Conservation (phyloP, 352 stramenopile genomes). For the Pythium biforme region DNA sequence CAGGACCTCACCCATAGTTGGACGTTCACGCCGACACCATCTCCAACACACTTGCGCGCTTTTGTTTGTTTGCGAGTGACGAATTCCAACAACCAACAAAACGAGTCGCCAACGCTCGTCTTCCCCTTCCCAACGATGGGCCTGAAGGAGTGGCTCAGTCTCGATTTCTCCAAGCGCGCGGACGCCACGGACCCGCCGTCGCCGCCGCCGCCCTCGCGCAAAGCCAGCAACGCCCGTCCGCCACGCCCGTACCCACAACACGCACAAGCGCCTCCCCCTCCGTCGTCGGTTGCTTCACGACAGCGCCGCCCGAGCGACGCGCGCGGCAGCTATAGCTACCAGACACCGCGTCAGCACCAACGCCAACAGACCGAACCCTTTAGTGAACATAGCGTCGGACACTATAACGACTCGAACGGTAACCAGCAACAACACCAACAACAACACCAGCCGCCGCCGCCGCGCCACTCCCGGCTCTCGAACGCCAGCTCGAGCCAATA, state of each 20-base stretch:
- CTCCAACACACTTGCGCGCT: background rate
- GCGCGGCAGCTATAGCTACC: conserved; percentile 17
- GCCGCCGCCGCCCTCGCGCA: conserved; percentile 16
- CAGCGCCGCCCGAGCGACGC: conserved; percentile 13
- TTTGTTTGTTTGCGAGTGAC: background rate
- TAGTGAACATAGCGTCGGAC: background rate
- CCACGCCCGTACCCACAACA: conserved; percentile 9
- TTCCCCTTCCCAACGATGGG: conserved; percentile 52
- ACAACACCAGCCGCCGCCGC: background rate
- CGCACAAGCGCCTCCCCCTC: background rate
- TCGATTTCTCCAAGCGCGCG: conserved; percentile 39
- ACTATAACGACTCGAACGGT: background rate
- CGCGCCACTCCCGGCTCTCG: conserved; percentile 2
- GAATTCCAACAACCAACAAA: background rate
- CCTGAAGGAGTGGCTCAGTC: conserved; percentile 60
- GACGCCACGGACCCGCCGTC: conserved; percentile 4
- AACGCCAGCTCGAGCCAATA: conserved; percentile 9
- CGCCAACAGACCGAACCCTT: background rate
- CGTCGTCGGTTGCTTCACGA: background rate
- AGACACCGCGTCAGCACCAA: conserved; percentile 12
- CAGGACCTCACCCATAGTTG: conserved; percentile 4
- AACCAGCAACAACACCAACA: too few species aligned
- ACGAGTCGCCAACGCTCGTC: background rate
- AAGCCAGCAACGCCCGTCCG: conserved; percentile 17
- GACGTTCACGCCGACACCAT: conserved; percentile 4